These are phyloP conservation scores for Aspergillus cavernicola DNA, from an alignment of 495 filamentous ascomycete species.

Conservation along the genomic window DNA sequence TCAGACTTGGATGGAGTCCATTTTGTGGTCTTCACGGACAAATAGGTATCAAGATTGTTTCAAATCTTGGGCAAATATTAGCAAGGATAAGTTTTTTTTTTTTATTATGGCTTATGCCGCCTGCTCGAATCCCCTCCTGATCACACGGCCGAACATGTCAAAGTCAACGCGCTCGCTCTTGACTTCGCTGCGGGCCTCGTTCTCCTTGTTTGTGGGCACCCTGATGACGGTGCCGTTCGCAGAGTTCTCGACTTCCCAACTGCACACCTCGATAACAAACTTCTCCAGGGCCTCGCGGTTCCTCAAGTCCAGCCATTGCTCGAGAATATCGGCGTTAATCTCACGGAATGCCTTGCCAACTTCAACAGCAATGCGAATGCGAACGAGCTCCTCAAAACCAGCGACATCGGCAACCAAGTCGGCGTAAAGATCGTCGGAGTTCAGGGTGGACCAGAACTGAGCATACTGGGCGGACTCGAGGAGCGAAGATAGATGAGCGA, in stretches of 20 bases:
- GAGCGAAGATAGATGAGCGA: conserved; percentile 75
- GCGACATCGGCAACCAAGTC: conserved; percentile 90
- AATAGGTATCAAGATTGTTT: conserved; percentile 12
- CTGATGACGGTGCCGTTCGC: conserved; percentile 51
- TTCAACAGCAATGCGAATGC: conserved; percentile 84
- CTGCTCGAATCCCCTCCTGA: conserved; percentile 88
- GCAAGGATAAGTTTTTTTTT: conserved; percentile 18
- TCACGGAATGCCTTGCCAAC: conserved; percentile 85
- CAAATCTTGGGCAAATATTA: no score
- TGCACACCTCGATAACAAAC: conserved; percentile 80
- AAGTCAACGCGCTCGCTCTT: conserved; percentile 84
- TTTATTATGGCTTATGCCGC: conserved; percentile 49
- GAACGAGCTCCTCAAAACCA: conserved; percentile 95
- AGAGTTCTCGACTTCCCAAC: conserved; percentile 68
- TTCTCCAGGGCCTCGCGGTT: conserved; percentile 67
- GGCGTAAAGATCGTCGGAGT: conserved; percentile 93
- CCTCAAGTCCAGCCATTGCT: conserved; percentile 80
- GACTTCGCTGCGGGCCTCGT: conserved; percentile 94
- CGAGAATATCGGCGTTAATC: conserved; percentile 69
- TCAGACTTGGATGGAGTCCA: conserved; percentile 11
- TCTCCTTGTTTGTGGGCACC: conserved; percentile 92
- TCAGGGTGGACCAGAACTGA: conserved; percentile 88
- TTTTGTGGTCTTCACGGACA: conserved; percentile 9
- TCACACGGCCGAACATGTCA: conserved; percentile 80
- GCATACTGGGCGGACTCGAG: conserved; percentile 83